A percentile compares a stretch with the other conserved stretches of the same genome.
phyloP scores from a whole-genome alignment of 139 green algal genomes.

The Tetradesmus obliquus region DNA sequence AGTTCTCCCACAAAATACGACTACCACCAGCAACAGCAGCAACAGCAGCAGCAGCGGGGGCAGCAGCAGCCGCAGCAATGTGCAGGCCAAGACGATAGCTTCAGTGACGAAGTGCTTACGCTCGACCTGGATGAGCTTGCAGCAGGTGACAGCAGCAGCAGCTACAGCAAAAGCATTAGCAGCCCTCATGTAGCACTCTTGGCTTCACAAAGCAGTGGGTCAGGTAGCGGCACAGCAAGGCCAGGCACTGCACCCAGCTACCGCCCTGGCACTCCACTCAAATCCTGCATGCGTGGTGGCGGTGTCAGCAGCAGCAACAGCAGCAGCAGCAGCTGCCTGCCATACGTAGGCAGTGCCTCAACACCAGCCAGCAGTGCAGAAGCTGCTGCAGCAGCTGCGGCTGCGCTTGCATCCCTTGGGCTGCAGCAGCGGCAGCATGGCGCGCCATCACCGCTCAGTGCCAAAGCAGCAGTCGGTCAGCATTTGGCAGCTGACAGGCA shows the following conservation, averaged over 20 bases:
- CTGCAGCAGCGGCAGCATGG: conserved; percentile 4
- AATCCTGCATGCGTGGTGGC: conserved; percentile 20
- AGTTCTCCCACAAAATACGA: neutral
- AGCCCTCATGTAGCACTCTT: neutral
- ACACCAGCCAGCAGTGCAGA: neutral
- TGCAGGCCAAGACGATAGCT: neutral
- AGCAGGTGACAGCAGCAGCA: neutral
- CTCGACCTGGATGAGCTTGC: neutral
- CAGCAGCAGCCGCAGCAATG: neutral
- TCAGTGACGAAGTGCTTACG: neutral
- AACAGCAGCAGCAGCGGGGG: neutral
- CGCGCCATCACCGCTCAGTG: neutral
- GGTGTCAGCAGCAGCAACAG: conserved; percentile 6
- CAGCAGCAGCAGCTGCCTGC: neutral
- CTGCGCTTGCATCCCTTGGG: neutral
- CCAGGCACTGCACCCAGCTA: conserved; percentile 21
- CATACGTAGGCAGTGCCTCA: neutral
- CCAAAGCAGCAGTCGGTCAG: neutral
- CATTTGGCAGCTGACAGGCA: neutral
- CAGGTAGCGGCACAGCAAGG: neutral
- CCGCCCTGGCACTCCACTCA: conserved; percentile 2
- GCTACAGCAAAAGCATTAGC: neutral
- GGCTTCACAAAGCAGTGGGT: neutral
- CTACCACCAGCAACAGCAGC: neutral
- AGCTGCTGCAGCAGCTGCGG: conserved; percentile 5